Base-by-base conservation (phyloP, 192 early-diverging fungal genomes). In the Rhizophlyctis rosea region DNA sequence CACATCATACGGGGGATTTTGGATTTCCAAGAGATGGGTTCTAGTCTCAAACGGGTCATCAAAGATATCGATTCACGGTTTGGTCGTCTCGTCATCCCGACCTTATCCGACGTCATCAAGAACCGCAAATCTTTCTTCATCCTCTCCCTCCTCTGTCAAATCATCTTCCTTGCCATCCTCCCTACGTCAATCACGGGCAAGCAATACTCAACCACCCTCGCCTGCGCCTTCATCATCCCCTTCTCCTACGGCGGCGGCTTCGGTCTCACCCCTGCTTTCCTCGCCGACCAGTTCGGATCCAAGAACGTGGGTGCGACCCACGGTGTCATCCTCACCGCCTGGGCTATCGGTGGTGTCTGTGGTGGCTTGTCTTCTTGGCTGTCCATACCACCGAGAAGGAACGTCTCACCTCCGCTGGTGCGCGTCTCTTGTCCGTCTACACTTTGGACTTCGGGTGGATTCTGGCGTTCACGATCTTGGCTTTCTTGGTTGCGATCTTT, bases 271-370 rank as follows among this genome's bases (percentile, higher is more conserved):
- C 87, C 87, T 1, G 87, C 87, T 7, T 87, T 86, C 65, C 65
- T 91, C 31, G 81, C 86, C 18, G 89, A 91, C 61, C 86, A 87
- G 82, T 91, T 91, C 70, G 87, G 87, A n/a, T 79, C 83, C n/a
- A 75, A 84, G 27, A 91, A 91, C 72, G 84, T 87, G 67, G 81
- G 86, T 0, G 78, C 84, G 0, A 83, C 85, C 33, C 87, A 91
- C 59, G 89, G 89, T 4, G 74, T 91, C 29, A 88, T 89, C 28
- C 77, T 91, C 29, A 88, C 86, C 0, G 87, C 87, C 1, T 91
- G 89, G 87, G 87, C 89, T 13, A 73, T 84, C 30, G 87, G 79
- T 2, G 86, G 84, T n/a, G 84, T 91, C 21, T 83, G 79, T 23
- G 89, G 89, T 47, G 87, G 86, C 11, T 91, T 49, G 67, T 84